Evolutionary conservation across 169 alveolate species (phyloP).

Genomic region (Perkinsus olseni): DNA sequence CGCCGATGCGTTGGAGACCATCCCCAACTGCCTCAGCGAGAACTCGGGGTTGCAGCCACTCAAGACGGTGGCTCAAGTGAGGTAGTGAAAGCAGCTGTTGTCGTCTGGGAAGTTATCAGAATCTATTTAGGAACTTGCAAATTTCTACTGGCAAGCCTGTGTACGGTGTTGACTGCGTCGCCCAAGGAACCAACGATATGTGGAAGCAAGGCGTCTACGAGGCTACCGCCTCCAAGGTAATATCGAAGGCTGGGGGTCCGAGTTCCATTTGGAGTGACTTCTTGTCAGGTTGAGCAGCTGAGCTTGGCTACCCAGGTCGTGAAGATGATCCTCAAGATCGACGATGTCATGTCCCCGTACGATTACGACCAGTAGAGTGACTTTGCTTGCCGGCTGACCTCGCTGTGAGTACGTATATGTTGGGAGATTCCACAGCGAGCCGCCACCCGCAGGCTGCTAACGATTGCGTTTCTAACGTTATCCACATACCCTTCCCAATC

Average conservation of each 20-base stretch:
- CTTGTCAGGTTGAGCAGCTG: slow-evolving; percentile 55
- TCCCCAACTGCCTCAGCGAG: slow-evolving; percentile 7
- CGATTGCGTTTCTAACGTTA: neutral
- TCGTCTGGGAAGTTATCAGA: neutral
- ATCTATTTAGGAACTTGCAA: neutral
- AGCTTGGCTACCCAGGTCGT: slow-evolving; percentile 96
- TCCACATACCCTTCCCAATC: neutral
- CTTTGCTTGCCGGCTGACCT: neutral
- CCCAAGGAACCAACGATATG: slow-evolving; percentile 69
- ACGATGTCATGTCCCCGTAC: slow-evolving; percentile 77
- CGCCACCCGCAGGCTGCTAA: neutral
- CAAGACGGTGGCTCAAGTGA: slow-evolving; percentile 11
- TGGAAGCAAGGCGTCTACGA: slow-evolving; percentile 79
- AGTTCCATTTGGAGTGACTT: neutral
- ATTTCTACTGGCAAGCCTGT: neutral
- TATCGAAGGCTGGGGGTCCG: neutral
- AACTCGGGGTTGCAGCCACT: slow-evolving; percentile 1
- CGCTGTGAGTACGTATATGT: neutral
- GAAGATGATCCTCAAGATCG: slow-evolving; percentile 96
- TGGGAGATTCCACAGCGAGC: neutral
- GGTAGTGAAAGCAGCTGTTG: neutral
- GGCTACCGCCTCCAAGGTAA: slow-evolving; percentile 77
- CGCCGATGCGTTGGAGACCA: slow-evolving; percentile 81
- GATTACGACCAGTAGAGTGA: neutral
- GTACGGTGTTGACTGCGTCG: slow-evolving; percentile 28